Evolutionary conservation across 805 yeast genomes (phyloP).

Genomic region (Saturnispora diversa): DNA sequence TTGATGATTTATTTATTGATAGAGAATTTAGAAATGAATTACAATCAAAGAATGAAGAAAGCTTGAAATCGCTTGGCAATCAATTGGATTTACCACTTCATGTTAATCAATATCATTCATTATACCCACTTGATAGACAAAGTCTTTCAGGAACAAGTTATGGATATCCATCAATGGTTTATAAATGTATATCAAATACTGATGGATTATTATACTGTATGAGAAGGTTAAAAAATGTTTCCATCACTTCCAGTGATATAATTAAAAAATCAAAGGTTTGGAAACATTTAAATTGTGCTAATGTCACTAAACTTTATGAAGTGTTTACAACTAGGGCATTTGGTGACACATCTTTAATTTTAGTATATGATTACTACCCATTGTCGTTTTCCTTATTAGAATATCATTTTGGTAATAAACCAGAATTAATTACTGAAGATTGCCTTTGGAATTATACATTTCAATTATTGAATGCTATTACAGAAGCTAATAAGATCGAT

Average conservation of each 20-base stretch:
- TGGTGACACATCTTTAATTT: constrained; percentile 66
- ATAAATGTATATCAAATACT: constrained; percentile 69
- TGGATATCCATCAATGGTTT: constrained; percentile 54
- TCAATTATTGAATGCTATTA: constrained; percentile 65
- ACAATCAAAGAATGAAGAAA: constrained; percentile 69
- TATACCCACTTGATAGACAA: constrained; percentile 68
- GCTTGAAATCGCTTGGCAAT: constrained; percentile 49
- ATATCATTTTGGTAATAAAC: constrained; percentile 43
- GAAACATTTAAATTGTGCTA: constrained; percentile 49
- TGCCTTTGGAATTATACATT: constrained; percentile 67
- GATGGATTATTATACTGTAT: constrained; percentile 76
- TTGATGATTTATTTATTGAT: constrained; percentile 63
- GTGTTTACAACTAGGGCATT: constrained; percentile 84
- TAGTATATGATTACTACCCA: constrained; percentile 84
- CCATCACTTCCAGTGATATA: constrained; percentile 47
- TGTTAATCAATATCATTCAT: constrained; percentile 75
- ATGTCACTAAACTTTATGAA: constrained; percentile 62
- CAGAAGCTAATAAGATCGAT: constrained; percentile 55
- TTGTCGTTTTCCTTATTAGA: constrained; percentile 63
- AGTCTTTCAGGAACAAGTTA: constrained; percentile 35
- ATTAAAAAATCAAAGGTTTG: constrained; percentile 59
- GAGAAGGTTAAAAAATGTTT: constrained; percentile 61
- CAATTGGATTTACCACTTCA: constrained; percentile 59
- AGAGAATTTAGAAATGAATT: constrained; percentile 63
- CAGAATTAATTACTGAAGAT: constrained; percentile 52